phyloP scores from a whole-genome alignment of 208 protist species.

The Leishmania major region DNA sequence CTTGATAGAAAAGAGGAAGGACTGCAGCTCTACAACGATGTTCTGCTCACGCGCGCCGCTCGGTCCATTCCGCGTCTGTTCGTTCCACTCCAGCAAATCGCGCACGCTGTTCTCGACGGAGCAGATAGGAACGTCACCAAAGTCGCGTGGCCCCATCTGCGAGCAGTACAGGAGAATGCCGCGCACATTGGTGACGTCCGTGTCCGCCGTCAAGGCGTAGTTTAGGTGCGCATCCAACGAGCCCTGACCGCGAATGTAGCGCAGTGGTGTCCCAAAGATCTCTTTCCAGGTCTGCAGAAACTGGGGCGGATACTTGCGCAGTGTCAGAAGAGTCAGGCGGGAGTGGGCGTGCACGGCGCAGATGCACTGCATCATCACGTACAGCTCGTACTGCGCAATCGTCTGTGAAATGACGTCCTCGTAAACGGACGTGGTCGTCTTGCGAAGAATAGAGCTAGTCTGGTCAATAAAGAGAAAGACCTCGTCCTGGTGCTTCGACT shows the following conservation, averaged over 20 bases:
- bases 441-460: slow-evolving; percentile 75
- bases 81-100: slow-evolving; percentile 64
- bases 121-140: slow-evolving; percentile 85
- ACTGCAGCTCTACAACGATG: slow-evolving; percentile 85
- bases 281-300: slow-evolving; percentile 72
- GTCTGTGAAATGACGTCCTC: slow-evolving; percentile 85
- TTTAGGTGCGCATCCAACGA: slow-evolving; percentile 83
- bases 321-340: slow-evolving; percentile 68
- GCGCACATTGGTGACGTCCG: slow-evolving; percentile 51
- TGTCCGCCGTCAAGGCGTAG: slow-evolving; percentile 63
- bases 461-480: slow-evolving; percentile 91
- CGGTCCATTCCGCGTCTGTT: slow-evolving; percentile 25
- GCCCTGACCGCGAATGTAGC: slow-evolving; percentile 81
- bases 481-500: slow-evolving; percentile 37
- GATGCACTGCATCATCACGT: slow-evolving; percentile 90
- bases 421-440: slow-evolving; percentile 69
- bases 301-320: slow-evolving; percentile 52
- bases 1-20: slow-evolving; percentile 78
- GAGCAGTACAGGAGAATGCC: slow-evolving; percentile 90
- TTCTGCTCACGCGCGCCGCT: slow-evolving; percentile 64
- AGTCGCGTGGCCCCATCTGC: slow-evolving; percentile 83
- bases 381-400: slow-evolving; percentile 77
- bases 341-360: slow-evolving; percentile 68
- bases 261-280: slow-evolving; percentile 67
- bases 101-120: slow-evolving; percentile 84